Percentiles rank a stretch among this genome's conserved stretches.
These are phyloP conservation scores for Dunaliella primolecta DNA, from an alignment of 139 green algal genomes.

Conservation along the genomic window DNA sequence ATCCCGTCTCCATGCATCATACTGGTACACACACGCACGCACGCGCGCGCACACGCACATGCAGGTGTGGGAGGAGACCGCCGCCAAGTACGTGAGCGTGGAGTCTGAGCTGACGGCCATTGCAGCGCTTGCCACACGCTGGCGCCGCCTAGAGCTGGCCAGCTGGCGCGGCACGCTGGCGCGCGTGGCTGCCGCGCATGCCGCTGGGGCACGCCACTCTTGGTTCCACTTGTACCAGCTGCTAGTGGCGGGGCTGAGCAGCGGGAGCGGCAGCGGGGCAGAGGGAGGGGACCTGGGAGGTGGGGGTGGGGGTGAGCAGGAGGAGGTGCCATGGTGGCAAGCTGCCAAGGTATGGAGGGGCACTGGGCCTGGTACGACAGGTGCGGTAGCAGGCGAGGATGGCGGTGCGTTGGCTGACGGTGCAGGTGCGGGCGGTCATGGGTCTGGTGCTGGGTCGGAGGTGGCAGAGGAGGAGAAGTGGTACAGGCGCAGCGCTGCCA, in stretches of 20 bases:
- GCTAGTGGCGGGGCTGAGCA: slow-evolving; percentile 14
- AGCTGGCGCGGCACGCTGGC: slow-evolving; percentile 76
- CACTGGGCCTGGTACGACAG: background rate
- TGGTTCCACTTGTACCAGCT: slow-evolving; percentile 94
- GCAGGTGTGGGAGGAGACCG: slow-evolving; percentile 93
- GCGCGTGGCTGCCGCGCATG: slow-evolving; percentile 41
- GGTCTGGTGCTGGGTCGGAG: background rate
- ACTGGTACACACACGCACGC: too few relatives aligned
- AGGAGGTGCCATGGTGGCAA: background rate
- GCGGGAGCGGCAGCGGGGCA: background rate
- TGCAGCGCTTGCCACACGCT: slow-evolving; percentile 75
- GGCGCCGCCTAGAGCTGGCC: slow-evolving; percentile 86
- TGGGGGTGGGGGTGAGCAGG: background rate
- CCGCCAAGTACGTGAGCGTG: slow-evolving; percentile 78
- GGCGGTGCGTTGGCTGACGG: background rate
- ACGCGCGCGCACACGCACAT: background rate
- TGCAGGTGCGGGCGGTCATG: background rate
- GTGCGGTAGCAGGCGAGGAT: background rate
- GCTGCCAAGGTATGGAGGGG: background rate
- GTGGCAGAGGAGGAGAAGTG: slow-evolving; percentile 15
- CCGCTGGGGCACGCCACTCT: slow-evolving; percentile 51
- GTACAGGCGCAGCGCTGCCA: slow-evolving; percentile 35
- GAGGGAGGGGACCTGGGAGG: background rate
- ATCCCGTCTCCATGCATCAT: too few relatives aligned
- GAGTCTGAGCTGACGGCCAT: slow-evolving; percentile 59